These are phyloP conservation scores for Phaeodactylum tricornutum DNA, from an alignment of 108 stramenopile species.

Conservation along the genomic window DNA sequence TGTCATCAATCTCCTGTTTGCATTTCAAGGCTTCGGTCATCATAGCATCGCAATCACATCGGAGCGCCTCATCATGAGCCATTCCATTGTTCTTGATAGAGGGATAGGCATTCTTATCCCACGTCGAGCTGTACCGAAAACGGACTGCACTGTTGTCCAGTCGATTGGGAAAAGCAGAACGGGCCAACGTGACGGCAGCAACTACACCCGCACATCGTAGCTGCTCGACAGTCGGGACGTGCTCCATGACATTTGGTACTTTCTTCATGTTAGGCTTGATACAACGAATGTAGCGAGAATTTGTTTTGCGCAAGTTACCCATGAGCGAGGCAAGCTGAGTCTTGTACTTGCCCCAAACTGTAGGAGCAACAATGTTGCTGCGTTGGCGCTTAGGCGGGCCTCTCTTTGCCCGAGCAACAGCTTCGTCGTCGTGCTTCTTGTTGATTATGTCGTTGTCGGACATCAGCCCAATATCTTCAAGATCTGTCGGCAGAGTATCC, in stretches of 20 bases:
- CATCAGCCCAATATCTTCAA: constrained; percentile 31
- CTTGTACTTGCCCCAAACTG: constrained; percentile 72
- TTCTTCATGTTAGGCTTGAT: constrained; percentile 75
- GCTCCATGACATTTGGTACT: constrained; percentile 65
- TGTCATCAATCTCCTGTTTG: constrained; percentile 3
- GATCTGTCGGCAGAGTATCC: constrained; percentile 70
- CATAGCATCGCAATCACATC: constrained; percentile 3
- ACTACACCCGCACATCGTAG: constrained; percentile 91
- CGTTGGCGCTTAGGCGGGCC: constrained; percentile 29
- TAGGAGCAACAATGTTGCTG: constrained; percentile 35
- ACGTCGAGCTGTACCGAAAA: constrained; percentile 11
- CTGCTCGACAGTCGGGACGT: constrained; percentile 77
- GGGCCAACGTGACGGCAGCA: constrained; percentile 81
- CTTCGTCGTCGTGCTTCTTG: constrained; percentile 21
- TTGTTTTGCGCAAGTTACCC: constrained; percentile 45
- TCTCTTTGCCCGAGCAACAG: constrained; percentile 2
- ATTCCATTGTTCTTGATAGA: constrained; percentile 6
- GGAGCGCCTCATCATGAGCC: not conserved
- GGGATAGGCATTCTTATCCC: constrained; percentile 9
- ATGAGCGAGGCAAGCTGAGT: constrained; percentile 63
- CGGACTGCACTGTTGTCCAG: constrained; percentile 8
- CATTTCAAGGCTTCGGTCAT: constrained; percentile 4
- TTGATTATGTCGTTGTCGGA: constrained; percentile 39
- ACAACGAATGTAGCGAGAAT: constrained; percentile 80
- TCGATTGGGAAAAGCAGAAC: constrained; percentile 91